A percentile compares a stretch with the other conserved stretches of the same genome.
Evolutionary conservation across 2,329 filamentous ascomycete genomes (phyloP).

Genomic region (Aspergillus brunneoviolaceus): DNA sequence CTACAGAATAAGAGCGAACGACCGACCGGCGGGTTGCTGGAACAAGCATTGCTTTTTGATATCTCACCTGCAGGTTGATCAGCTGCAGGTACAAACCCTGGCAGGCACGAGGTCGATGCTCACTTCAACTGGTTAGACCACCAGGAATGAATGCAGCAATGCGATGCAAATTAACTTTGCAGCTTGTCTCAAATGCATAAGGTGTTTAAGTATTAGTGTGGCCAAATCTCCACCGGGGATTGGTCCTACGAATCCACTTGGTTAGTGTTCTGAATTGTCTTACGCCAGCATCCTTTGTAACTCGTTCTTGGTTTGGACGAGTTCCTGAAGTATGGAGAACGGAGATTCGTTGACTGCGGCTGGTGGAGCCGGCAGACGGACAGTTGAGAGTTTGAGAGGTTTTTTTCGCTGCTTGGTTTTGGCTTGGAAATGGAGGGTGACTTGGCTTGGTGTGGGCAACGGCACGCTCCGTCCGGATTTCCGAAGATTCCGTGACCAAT

Average conservation of each 20-base stretch:
- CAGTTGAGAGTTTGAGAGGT: too few relatives aligned
- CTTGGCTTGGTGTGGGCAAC: background rate
- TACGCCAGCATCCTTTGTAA: background rate
- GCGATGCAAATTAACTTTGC: background rate
- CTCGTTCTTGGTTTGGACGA: background rate
- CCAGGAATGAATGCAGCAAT: background rate
- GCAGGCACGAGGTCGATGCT: background rate
- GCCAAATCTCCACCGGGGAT: background rate
- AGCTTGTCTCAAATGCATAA: background rate
- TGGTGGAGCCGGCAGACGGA: background rate
- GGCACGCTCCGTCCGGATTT: background rate
- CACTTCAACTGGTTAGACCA: background rate
- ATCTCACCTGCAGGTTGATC: background rate
- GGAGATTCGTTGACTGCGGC: background rate
- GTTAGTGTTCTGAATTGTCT: background rate
- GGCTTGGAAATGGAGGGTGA: too few relatives aligned
- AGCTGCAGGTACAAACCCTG: background rate
- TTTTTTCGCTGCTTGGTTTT: too few relatives aligned
- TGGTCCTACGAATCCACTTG: too few relatives aligned
- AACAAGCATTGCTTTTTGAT: background rate
- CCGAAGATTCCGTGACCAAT: constrained; percentile 1
- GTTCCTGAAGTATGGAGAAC: background rate
- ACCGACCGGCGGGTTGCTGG: background rate
- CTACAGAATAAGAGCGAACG: background rate
- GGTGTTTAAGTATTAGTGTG: background rate